phyloP scores from a whole-genome alignment of 768 basidiomycete species.

The Harrya chromipes region DNA sequence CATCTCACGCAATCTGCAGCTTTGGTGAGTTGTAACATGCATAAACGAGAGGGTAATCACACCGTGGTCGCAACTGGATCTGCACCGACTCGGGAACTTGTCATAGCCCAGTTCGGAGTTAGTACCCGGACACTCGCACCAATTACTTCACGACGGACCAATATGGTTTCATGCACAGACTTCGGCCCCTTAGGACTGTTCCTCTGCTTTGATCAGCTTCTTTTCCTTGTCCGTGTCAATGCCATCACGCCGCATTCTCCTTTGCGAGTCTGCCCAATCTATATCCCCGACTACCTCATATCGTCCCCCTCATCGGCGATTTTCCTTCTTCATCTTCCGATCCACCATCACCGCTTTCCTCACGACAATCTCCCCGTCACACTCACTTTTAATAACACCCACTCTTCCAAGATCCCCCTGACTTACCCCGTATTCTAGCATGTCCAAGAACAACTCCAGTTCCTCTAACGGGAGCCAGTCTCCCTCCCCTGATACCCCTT shows the following conservation, averaged over 20 bases:
- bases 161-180: conserved; percentile 34
- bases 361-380: conserved; percentile 18
- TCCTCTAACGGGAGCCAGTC: conserved; percentile 51
- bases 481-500: conserved; percentile 43
- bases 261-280: conserved; percentile 24
- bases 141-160: conserved; percentile 31
- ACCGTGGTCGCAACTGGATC: conserved; percentile 27
- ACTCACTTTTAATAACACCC: conserved; percentile 25
- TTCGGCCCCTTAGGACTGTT: conserved; percentile 27
- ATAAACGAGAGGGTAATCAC: conserved; percentile 13
- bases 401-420: conserved; percentile 22
- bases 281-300: conserved; percentile 29
- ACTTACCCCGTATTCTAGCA: conserved; percentile 22
- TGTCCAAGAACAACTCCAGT: conserved; percentile 50
- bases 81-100: conserved; percentile 26
- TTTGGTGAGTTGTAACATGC: conserved; percentile 3
- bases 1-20: conserved; percentile 18
- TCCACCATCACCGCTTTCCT: conserved; percentile 25
- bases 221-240: conserved; percentile 29
- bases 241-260: conserved; percentile 31
- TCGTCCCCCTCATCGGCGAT: conserved; percentile 23
- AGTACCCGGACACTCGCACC: conserved; percentile 30
- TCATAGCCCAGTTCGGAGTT: conserved; percentile 32
- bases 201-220: conserved; percentile 21
- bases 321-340: conserved; percentile 27